Evolutionary conservation across 768 basidiomycete species (phyloP).

Genomic region (Suillus plorans): DNA sequence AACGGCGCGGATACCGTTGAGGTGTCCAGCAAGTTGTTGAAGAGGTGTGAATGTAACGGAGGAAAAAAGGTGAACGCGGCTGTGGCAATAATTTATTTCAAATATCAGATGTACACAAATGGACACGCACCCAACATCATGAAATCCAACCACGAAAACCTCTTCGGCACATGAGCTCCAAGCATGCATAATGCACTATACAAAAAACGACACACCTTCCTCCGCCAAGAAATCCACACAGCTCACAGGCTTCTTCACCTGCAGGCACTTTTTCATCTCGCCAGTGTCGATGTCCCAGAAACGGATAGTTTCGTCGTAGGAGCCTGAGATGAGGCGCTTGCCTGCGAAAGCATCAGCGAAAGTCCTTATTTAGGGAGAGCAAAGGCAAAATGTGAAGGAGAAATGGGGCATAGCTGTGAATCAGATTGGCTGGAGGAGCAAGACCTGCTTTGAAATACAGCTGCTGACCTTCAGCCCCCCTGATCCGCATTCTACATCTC

Average conservation of each 20-base stretch:
- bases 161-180: conserved; percentile 40
- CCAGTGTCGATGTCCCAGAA: conserved; percentile 84
- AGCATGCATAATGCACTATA: background rate
- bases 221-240: conserved; percentile 85
- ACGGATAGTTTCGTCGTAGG: conserved; percentile 89
- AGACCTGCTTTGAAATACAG: background rate
- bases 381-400: too few relatives aligned
- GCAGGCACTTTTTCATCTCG: conserved; percentile 69
- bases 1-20: conserved; percentile 89
- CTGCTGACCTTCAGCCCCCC: background rate
- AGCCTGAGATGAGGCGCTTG: conserved; percentile 83
- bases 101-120: background rate
- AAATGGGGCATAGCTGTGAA: background rate
- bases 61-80: conserved; percentile 87
- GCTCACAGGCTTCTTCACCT: conserved; percentile 87
- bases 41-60: conserved; percentile 81
- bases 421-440: background rate
- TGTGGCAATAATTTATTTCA: conserved; percentile 24
- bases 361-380: background rate
- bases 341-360: conserved; percentile 33
- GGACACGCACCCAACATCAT: conserved; percentile 79
- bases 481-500: background rate
- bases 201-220: conserved; percentile 49
- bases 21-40: conserved; percentile 81
- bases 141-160: conserved; percentile 91